Base-by-base conservation (phyloP, 139 green algal species). In the Zygnema circumcarinatum region DNA sequence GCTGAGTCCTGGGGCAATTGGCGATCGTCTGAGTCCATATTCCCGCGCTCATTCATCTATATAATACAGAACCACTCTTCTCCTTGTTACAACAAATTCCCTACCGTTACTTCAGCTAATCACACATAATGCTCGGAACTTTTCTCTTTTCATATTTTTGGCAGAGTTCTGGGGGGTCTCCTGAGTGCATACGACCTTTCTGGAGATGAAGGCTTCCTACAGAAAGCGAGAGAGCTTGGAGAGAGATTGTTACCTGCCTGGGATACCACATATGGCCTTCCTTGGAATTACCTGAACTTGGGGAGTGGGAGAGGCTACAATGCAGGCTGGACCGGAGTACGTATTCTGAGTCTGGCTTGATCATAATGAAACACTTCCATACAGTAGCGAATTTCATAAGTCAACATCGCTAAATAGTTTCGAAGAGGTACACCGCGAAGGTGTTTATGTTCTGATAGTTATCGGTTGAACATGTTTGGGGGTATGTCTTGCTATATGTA, bases 241-340 rank as follows among this genome's bases (percentile, higher is more conserved):
- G 79, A 93, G 21, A 79, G 78, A 1, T 74, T 98, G 38, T 39
- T 96, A 81, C 89, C 91, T 1, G 95, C 94, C 0, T 97, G 95
- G 86, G 87, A 96, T 87, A 96, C 94, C 0, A 87, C 86, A 25
- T 92, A 73, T 0, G 94, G 95, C 73, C 94, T 96, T 20, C 91
- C 95, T 0, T 90, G 86, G 69, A 92, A 91, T 79, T 90, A 83
- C 32, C 62, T 96, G 38, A 93, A 95, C 80, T 87, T 95, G 39
- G 68, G 88, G 0, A 94, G 83, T 0, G 74, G 79, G 16, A 21
- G 47, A 31, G 87, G 62, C 38, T 81, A 89, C 32, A 93, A 92
- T 68, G 88, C 92, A 0, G 76, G 40, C 2, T 95, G 91, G 91
- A 92, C 86, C 1, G 67, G 53, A 20, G 83, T 88, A 81, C 16